These are phyloP conservation scores for Phialemoniopsis sp. DNA, from an alignment of 2,329 filamentous ascomycete species.

Conservation along the genomic window DNA sequence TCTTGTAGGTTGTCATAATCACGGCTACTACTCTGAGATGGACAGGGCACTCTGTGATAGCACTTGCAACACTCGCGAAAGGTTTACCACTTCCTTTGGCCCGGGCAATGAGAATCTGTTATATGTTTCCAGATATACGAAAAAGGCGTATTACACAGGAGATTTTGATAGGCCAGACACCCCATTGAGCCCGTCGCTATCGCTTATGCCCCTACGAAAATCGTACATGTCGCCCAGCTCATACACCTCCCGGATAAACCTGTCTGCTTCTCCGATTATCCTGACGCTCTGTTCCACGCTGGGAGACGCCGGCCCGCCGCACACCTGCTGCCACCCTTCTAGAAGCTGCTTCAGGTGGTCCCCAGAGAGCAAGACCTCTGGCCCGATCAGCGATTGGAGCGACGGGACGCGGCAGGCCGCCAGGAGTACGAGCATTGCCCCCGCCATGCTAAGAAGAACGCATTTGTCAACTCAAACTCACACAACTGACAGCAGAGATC, in stretches of 20 bases:
- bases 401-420: constrained; percentile 35
- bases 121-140: too few species aligned
- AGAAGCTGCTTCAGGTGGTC: constrained; percentile 34
- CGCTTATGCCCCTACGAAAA: too few species aligned
- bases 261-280: constrained; percentile 38
- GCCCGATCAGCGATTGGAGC: constrained; percentile 29
- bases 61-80: too few species aligned
- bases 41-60: too few species aligned
- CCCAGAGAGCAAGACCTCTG: constrained; percentile 32
- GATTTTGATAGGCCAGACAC: too few species aligned
- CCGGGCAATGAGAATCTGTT: too few species aligned
- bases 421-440: constrained; percentile 42
- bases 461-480: too few species aligned
- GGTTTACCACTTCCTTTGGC: too few species aligned
- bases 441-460: constrained; percentile 33
- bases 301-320: constrained; percentile 32
- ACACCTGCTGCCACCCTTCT: constrained; percentile 33
- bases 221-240: not conserved
- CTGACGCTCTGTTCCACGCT: constrained; percentile 42
- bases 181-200: too few species aligned
- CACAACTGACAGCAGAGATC: not conserved
- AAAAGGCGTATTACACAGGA: too few species aligned
- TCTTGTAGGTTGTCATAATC: too few species aligned
- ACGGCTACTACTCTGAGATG: too few species aligned
- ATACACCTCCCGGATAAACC: constrained; percentile 32